Evolutionary conservation across 805 yeast species (phyloP), one percentile per base, ranked within the genome.

Genomic region (Myxozyma melibiosi): DNA sequence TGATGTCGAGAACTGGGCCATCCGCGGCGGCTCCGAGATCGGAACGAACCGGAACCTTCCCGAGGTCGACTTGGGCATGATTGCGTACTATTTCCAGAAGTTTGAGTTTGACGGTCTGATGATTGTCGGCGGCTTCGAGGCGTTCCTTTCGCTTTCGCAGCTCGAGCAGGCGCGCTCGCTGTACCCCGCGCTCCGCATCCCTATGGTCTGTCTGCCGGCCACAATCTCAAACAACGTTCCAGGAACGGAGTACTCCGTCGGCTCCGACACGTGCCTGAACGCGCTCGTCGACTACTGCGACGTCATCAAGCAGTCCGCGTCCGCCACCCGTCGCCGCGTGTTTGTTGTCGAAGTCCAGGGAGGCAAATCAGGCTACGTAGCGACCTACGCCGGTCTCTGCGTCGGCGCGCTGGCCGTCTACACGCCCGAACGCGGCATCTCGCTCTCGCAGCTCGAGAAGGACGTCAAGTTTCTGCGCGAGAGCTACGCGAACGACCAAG

Each of bases 331-430:
- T 77, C 87, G 89, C 67, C 81, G 99, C 67, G 96, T 87, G 24
- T 94, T 94, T 71, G 96, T 94, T 38, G 94, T 94, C 62, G 99
- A 94, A 71, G 97, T 91, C 16, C 99, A 95, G 76, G 99, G 99
- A 67, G 99, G 99, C 53, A 86, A 90, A 71, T 86, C 94, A 13
- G 99, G 99, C 16, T 94, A 84, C 73, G 84, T 94, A 69, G 97
- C 98, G 4, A 83, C 96, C 3, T 85, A 79, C 71, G 85, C 90
- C 18, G 88, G 91, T 20, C 79, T 94, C 48, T 87, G 88, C 43
- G 83, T 91, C 41, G 99, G 99, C 57, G 96, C 98, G 2, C 85
- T 86, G 59, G 94, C 92, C 1, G 86, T 88, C 13, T 94, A 91
- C 73, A 84, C 88, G 2, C 99, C 99, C 13, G 99, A 91, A 72